A percentile compares a stretch with the other conserved stretches of the same genome.
phyloP scores from a whole-genome alignment of 2,329 filamentous ascomycete genomes.

The Bipolaris zeicola region DNA sequence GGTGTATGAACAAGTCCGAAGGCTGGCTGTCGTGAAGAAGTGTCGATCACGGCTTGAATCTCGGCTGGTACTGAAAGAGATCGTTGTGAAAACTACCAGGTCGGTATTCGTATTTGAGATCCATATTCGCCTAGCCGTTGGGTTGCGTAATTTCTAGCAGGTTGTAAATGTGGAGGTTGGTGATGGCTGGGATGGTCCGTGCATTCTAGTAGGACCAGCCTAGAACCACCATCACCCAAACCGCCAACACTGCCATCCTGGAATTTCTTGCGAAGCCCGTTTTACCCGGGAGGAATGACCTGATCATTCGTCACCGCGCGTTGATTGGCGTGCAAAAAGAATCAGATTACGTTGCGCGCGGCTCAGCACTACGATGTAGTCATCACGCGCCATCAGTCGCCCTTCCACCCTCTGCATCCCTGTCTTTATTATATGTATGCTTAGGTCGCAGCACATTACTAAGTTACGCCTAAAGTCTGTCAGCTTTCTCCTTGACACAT shows the following conservation, averaged over 20 bases:
- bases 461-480: too few species aligned
- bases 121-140: constrained; percentile 23
- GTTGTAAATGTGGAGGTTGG: constrained; percentile 41
- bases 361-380: not conserved
- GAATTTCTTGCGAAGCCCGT: not conserved
- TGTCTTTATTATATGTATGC: too few species aligned
- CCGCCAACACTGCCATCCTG: constrained; percentile 1
- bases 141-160: constrained; percentile 26
- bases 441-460: too few species aligned
- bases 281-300: not conserved
- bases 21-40: constrained; percentile 15
- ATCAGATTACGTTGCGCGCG: not conserved
- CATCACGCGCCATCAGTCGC: not conserved
- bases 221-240: constrained; percentile 3
- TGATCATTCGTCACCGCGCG: not conserved
- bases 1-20: constrained; percentile 10
- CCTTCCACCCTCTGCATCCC: not conserved
- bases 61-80: constrained; percentile 16
- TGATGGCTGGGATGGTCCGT: constrained; percentile 30
- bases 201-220: constrained; percentile 7
- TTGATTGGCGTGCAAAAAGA: not conserved
- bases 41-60: constrained; percentile 13
- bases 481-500: too few species aligned
- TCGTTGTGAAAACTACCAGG: constrained; percentile 13
- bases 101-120: constrained; percentile 23